Base-by-base conservation (phyloP, 1,284 basidiomycete genomes). In the Fistulinella staudtii region DNA sequence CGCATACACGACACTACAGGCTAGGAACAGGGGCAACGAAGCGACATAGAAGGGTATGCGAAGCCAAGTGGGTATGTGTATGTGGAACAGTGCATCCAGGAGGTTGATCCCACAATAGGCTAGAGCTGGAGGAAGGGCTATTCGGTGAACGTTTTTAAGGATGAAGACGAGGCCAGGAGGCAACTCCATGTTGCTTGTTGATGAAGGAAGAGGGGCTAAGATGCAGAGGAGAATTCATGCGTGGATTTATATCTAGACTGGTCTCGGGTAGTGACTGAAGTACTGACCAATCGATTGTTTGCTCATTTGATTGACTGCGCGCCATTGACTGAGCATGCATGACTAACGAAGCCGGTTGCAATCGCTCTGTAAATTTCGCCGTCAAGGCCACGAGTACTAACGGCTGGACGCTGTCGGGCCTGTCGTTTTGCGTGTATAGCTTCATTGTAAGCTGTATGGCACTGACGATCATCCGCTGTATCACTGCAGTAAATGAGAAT, bases 81-180 rank as follows among this genome's bases (percentile, higher is more conserved):
- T 28, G 18, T 31, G 28, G 21, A 41, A 49, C 14, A 50, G 17
- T 3, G 43, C 15, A 15, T 27, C 15, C 36, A 44, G 43, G 9
- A 53, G 15, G 9, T 43, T 45, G 17, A 53, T 40, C 11, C 45
- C 44, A 24, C 47, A 46, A 36, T 54, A 56, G 10, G 43, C 42
- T 5, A 55, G 14, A 8, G 44, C 36, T 4, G 60, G 58, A 20
- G 55, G 57, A 33, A 56, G 17, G 2, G 50, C 8, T 8, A 63
- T 29, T 7, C 53, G 50, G 8, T 50, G 61, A 15, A 56, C 39
- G 11, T 54, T 55, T 14, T 39, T 30, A 36, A 43, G 11, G 39
- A 63, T 33, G 13, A 52, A 57, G n/a, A 49, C 37, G 40, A 65
- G 41, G 28, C 63, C 63, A 6, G 65, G 65, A 3, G 66, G 59